Evolutionary conservation across 768 basidiomycete species (phyloP).

Genomic region (Suillus lakei): DNA sequence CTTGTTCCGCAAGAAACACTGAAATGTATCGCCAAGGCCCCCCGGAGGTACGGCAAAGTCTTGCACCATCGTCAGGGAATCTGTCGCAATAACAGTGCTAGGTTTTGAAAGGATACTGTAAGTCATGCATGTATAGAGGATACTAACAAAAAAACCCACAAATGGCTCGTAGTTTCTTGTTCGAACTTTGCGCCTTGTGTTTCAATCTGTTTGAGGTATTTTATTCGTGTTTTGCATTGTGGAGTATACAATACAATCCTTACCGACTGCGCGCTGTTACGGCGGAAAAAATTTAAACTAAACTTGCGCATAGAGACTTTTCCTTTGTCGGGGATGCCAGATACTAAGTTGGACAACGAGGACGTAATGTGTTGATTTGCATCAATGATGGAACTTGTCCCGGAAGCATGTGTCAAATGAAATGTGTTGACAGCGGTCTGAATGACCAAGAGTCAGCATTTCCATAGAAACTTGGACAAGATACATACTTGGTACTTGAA

Average conservation of each 20-base stretch:
- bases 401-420: neutral
- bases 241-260: neutral
- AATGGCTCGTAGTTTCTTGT: neutral
- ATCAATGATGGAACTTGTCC: neutral
- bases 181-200: neutral
- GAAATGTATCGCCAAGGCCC: conserved; percentile 2
- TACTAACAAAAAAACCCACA: neutral
- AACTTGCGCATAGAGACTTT: neutral
- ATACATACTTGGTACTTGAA: neutral
- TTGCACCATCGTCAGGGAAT: neutral
- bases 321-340: neutral
- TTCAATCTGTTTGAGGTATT: neutral
- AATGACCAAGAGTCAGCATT: neutral
- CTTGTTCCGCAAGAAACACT: neutral
- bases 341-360: no score
- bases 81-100: neutral
- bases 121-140: neutral
- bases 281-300: neutral
- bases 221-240: neutral
- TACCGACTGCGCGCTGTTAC: neutral
- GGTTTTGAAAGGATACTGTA: neutral
- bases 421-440: neutral
- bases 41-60: neutral
- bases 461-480: neutral
- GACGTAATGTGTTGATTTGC: neutral